Percentiles rank a stretch among this genome's conserved stretches.
Evolutionary conservation across 106 monocot species (phyloP).

Genomic region (Acorus calamus): DNA sequence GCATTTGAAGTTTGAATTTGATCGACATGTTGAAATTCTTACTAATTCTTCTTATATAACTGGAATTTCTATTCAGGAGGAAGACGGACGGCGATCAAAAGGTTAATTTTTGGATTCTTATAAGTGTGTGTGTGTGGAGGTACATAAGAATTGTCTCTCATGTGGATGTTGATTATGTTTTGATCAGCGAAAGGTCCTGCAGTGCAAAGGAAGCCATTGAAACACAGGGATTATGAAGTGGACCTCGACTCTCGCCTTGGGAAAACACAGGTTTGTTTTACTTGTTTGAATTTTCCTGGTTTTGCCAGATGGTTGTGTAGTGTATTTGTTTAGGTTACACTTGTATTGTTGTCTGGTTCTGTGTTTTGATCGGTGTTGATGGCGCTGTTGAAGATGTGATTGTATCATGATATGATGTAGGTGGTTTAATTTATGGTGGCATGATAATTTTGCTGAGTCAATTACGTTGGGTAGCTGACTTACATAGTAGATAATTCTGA

Average conservation of each 20-base stretch:
- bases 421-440: too few relatives aligned
- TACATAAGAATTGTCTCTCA: neutral
- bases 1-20: neutral
- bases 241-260: slow-evolving; percentile 92
- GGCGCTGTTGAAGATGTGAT: too few relatives aligned
- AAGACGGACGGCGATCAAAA: slow-evolving; percentile 36
- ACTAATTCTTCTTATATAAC: neutral
- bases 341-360: too few relatives aligned
- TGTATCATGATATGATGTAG: too few relatives aligned
- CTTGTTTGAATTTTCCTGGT: neutral
- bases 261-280: slow-evolving; percentile 76
- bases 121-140: neutral
- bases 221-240: slow-evolving; percentile 94
- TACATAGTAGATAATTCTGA: too few relatives aligned
- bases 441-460: too few relatives aligned
- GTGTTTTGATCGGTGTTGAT: too few relatives aligned
- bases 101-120: slow-evolving; percentile 20
- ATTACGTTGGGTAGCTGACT: too few relatives aligned
- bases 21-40: neutral
- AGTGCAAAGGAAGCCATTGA: slow-evolving; percentile 82
- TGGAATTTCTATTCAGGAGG: slow-evolving; percentile 27
- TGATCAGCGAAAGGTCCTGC: slow-evolving; percentile 63
- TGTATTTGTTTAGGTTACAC: too few relatives aligned
- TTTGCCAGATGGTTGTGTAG: neutral
- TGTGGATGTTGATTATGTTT: neutral